Conservation (phyloP, 176 grass and related monocot species). For the Hordeum marinum region DNA sequence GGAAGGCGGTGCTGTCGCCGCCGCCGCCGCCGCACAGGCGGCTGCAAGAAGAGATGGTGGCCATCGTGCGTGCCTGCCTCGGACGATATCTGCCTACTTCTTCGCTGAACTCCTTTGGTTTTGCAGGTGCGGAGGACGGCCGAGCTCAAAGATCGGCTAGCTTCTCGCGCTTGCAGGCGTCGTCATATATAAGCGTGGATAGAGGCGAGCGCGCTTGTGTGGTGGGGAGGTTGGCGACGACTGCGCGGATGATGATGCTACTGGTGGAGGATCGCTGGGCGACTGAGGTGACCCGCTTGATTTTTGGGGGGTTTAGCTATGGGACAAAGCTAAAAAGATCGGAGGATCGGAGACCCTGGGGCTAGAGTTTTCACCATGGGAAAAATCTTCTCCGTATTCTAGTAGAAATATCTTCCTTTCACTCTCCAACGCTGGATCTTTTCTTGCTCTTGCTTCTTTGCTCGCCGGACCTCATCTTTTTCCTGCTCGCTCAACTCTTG, state of each 20-base stretch:
- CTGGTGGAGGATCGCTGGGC: neutral
- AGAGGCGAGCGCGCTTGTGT: constrained; percentile 16
- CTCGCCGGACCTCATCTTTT: neutral
- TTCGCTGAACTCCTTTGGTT: neutral
- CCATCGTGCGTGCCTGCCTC: neutral
- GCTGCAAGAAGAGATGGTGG: constrained; percentile 46
- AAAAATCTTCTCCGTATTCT: neutral
- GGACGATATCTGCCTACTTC: neutral
- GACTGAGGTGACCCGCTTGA: neutral
- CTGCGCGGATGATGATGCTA: constrained; percentile 5
- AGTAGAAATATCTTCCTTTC: neutral
- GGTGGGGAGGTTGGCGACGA: constrained; percentile 34
- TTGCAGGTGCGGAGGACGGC: neutral
- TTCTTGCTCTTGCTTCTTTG: neutral
- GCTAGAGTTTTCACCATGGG: neutral
- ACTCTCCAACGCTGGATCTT: neutral
- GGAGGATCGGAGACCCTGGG: neutral
- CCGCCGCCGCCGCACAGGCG: constrained; percentile 25
- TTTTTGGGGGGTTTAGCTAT: neutral
- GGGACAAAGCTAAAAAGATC: neutral
- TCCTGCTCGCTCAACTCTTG: neutral
- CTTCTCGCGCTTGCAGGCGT: neutral
- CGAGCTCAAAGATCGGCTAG: neutral
- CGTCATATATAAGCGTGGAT: constrained; percentile 23
- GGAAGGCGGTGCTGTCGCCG: constrained; percentile 11